These are phyloP conservation scores for Castanea mollissima DNA, from an alignment of 306 rosid species.

Conservation along the genomic window DNA sequence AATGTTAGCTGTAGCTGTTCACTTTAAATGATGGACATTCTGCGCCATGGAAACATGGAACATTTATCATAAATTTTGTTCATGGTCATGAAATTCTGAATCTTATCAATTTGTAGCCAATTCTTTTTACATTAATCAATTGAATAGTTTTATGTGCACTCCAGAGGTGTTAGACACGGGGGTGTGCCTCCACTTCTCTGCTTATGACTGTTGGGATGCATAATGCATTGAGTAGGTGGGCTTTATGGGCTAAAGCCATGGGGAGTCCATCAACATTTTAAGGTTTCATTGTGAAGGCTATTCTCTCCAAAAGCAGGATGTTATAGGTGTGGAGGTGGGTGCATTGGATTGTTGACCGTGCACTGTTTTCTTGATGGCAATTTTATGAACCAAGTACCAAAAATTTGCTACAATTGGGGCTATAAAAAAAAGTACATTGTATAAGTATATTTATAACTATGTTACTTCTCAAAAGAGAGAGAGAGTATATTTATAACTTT, in stretches of 20 bases:
- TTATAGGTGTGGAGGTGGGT: not conserved
- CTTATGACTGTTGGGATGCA: not conserved
- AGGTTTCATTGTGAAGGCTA: not conserved
- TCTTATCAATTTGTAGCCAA: not conserved
- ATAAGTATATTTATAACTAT: not conserved
- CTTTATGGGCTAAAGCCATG: not conserved
- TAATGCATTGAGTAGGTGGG: not conserved
- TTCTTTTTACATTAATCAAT: not conserved
- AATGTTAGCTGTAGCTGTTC: not conserved
- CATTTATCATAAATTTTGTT: not conserved
- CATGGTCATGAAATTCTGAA: not conserved
- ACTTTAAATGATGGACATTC: no score
- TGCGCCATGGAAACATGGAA: no score
- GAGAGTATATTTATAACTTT: not conserved
- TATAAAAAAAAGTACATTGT: not conserved
- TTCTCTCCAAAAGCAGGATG: not conserved
- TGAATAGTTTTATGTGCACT: not conserved
- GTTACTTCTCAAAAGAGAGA: not conserved
- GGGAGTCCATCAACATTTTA: not conserved
- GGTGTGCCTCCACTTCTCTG: not conserved
- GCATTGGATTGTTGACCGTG: not conserved
- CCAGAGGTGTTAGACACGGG: not conserved
- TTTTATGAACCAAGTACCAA: not conserved
- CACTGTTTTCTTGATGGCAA: not conserved
- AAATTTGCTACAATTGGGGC: not conserved